Conservation (phyloP, 805 yeast genomes). For the Saturnispora ahearnii region DNA sequence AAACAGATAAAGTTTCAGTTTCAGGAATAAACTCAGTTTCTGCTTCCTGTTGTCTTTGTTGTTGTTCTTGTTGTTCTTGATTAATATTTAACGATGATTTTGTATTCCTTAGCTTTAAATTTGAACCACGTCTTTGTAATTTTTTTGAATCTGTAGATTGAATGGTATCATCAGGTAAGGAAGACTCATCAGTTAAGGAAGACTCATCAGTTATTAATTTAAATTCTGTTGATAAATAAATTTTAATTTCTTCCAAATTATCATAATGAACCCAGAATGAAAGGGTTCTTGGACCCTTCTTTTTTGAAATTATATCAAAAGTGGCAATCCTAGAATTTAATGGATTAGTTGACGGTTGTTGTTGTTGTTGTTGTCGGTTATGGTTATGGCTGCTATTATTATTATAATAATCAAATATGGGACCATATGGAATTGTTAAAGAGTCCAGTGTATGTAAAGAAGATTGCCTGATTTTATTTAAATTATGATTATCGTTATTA, state of each 20-base stretch:
- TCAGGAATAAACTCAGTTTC: constrained; percentile 21
- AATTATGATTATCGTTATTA: not conserved
- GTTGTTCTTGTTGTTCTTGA: not conserved
- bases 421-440: constrained; percentile 11
- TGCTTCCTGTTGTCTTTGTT: not conserved
- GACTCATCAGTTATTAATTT: constrained; percentile 29
- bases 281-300: constrained; percentile 30
- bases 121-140: not conserved
- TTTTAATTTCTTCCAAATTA: constrained; percentile 44
- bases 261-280: constrained; percentile 53
- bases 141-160: not conserved
- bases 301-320: constrained; percentile 30
- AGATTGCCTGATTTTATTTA: constrained; percentile 3
- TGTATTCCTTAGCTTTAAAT: constrained; percentile 15
- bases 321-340: constrained; percentile 21
- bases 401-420: not conserved
- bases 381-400: too few species aligned
- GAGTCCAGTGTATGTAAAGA: constrained; percentile 21
- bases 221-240: constrained; percentile 37
- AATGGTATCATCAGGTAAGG: constrained; percentile 17
- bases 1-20: constrained; percentile 21
- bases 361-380: not conserved
- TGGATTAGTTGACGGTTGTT: constrained; percentile 5
- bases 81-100: constrained; percentile 13
- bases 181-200: constrained; percentile 24